These are phyloP conservation scores for Somion occarium DNA, from an alignment of 1,284 basidiomycete species.

Conservation along the genomic window DNA sequence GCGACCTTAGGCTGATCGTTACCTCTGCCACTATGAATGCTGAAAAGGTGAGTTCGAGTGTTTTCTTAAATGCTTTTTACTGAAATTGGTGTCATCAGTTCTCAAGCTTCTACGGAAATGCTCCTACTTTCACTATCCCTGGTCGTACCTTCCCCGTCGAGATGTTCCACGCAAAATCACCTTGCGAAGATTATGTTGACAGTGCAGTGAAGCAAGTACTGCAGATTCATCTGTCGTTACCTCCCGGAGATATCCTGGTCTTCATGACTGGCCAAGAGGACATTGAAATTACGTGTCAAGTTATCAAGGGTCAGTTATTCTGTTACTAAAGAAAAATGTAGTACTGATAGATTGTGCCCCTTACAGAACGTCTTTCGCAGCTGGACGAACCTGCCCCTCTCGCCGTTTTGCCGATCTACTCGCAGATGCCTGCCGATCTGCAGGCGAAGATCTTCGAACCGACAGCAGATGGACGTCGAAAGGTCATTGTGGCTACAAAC, in stretches of 20 bases:
- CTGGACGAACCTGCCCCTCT: conserved; percentile 86
- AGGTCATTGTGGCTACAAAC: conserved; percentile 98
- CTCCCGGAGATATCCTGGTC: conserved; percentile 94
- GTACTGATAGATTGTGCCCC: background rate
- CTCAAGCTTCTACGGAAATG: conserved; percentile 91
- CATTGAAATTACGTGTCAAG: conserved; percentile 93
- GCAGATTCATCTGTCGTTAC: conserved; percentile 91
- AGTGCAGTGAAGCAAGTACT: conserved; percentile 96
- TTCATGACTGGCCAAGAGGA: conserved; percentile 99
- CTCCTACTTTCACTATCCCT: conserved; percentile 95
- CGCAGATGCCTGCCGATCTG: conserved; percentile 98
- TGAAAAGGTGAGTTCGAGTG: conserved; percentile 64
- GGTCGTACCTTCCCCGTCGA: conserved; percentile 99
- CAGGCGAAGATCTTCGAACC: conserved; percentile 98
- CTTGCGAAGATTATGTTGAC: conserved; percentile 99
- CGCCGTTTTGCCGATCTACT: conserved; percentile 94
- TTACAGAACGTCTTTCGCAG: conserved; percentile 81
- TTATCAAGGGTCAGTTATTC: conserved; percentile 67
- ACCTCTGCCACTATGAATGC: conserved; percentile 99
- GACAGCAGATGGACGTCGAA: conserved; percentile 90
- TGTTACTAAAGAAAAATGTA: conserved; percentile 17
- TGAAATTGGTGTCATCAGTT: conserved; percentile 51
- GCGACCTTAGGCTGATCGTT: conserved; percentile 94
- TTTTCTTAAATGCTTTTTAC: background rate
- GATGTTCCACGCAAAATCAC: conserved; percentile 92